Evolutionary conservation across 805 yeast genomes (phyloP).

Genomic region (Ogataea nonfermentans): DNA sequence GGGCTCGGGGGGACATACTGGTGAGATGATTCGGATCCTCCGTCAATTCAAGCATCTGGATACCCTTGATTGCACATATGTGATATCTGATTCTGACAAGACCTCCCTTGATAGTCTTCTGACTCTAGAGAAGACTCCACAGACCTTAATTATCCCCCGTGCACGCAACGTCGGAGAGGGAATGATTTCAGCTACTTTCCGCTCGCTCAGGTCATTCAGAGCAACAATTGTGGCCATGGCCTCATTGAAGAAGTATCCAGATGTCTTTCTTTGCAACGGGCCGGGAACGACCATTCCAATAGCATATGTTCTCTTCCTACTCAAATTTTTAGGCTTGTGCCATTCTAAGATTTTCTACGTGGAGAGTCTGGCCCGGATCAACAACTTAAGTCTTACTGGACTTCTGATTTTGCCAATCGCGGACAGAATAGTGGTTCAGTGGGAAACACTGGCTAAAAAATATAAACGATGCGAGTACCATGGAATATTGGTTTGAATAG

Average conservation of each 20-base stretch:
- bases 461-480: conserved; percentile 66
- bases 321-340: conserved; percentile 47
- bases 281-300: conserved; percentile 81
- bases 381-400: conserved; percentile 74
- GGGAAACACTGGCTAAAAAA: conserved; percentile 59
- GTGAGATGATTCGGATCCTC: conserved; percentile 83
- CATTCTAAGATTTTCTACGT: conserved; percentile 67
- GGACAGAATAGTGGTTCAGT: conserved; percentile 84
- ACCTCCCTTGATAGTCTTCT: conserved; percentile 43
- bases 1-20: conserved; percentile 97
- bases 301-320: conserved; percentile 51
- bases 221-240: conserved; percentile 20
- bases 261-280: conserved; percentile 55
- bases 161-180: conserved; percentile 41
- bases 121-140: conserved; percentile 34
- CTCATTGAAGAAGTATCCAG: conserved; percentile 21
- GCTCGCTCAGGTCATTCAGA: conserved; percentile 34
- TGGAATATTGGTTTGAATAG: conserved; percentile 66
- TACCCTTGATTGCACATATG: conserved; percentile 28
- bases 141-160: conserved; percentile 30
- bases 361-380: conserved; percentile 85
- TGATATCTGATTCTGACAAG: conserved; percentile 45
- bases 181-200: conserved; percentile 28
- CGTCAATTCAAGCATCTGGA: conserved; percentile 33
- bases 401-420: conserved; percentile 63